These are phyloP conservation scores for Byssoonygena ceratinophila DNA, from an alignment of 2,329 filamentous ascomycete genomes.

Conservation along the genomic window DNA sequence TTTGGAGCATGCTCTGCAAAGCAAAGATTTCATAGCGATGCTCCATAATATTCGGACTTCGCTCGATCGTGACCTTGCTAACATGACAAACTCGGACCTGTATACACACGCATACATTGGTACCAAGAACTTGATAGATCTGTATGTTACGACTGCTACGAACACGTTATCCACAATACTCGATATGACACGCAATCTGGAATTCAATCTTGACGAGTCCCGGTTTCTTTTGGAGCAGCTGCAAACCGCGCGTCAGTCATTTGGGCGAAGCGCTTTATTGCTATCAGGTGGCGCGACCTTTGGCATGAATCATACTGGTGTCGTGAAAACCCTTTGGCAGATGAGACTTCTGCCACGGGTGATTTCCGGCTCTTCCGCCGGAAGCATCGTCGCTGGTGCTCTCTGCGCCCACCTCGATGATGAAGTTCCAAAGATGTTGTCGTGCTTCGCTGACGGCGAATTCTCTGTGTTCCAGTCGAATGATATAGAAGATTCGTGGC, in stretches of 20 bases:
- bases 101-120: slow-evolving; percentile 79
- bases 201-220: slow-evolving; percentile 47
- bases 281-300: slow-evolving; percentile 80
- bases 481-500: slow-evolving; percentile 52
- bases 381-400: slow-evolving; percentile 74
- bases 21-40: slow-evolving; percentile 64
- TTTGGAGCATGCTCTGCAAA: slow-evolving; percentile 62
- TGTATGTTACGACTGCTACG: slow-evolving; percentile 70
- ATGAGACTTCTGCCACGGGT: slow-evolving; percentile 67
- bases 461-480: slow-evolving; percentile 66
- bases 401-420: slow-evolving; percentile 68
- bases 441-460: slow-evolving; percentile 66
- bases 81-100: slow-evolving; percentile 71
- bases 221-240: slow-evolving; percentile 57
- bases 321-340: slow-evolving; percentile 70
- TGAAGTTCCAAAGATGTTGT: slow-evolving; percentile 60
- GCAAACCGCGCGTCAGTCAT: slow-evolving; percentile 63
- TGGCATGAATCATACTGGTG: slow-evolving; percentile 85
- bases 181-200: slow-evolving; percentile 46
- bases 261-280: slow-evolving; percentile 71
- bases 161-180: slow-evolving; percentile 63
- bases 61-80: slow-evolving; percentile 68
- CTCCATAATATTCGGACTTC: slow-evolving; percentile 70
- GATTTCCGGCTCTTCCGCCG: slow-evolving; percentile 77
- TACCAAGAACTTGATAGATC: slow-evolving; percentile 77